These are phyloP conservation scores for Aspergillus conjunctus DNA, from an alignment of 495 filamentous ascomycete species.

Conservation along the genomic window DNA sequence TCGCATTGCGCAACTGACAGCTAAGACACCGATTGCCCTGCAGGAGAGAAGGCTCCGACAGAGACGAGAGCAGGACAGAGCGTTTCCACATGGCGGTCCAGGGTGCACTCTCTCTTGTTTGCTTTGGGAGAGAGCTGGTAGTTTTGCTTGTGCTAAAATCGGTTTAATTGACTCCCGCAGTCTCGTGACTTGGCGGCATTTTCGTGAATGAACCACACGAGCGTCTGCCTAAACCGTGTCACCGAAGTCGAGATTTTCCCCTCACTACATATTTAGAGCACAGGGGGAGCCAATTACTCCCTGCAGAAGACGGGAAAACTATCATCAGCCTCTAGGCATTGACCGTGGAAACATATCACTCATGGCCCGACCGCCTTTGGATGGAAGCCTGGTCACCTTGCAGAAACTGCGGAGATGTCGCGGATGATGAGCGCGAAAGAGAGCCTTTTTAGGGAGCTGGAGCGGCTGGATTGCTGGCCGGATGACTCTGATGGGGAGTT, in stretches of 20 bases:
- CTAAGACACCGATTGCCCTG: constrained; percentile 40
- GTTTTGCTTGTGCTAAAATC: not conserved
- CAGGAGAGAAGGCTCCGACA: constrained; percentile 31
- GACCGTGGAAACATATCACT: constrained; percentile 1
- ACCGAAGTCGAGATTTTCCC: not conserved
- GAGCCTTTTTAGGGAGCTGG: constrained; percentile 50
- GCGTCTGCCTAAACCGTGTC: constrained; percentile 24
- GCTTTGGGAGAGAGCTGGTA: not conserved
- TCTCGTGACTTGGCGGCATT: constrained; percentile 45
- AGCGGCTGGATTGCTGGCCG: constrained; percentile 44
- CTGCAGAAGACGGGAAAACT: constrained; percentile 1
- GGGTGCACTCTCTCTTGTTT: not conserved
- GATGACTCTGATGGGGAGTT: constrained; percentile 34
- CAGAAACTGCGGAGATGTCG: constrained; percentile 25
- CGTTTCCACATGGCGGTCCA: constrained; percentile 40
- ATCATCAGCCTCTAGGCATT: constrained; percentile 18
- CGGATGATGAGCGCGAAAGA: constrained; percentile 34
- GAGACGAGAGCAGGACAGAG: constrained; percentile 21
- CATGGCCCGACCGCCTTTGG: constrained; percentile 22
- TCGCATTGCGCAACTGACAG: constrained; percentile 43
- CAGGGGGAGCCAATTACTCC: not conserved
- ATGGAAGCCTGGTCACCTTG: constrained; percentile 23
- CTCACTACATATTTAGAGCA: not conserved
- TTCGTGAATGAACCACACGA: constrained; percentile 34
- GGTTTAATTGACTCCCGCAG: constrained; percentile 18